Evolutionary conservation across 2,329 filamentous ascomycete species (phyloP), one percentile per base, ranked within the genome.

Genomic region (Rugonectria rugulosa): DNA sequence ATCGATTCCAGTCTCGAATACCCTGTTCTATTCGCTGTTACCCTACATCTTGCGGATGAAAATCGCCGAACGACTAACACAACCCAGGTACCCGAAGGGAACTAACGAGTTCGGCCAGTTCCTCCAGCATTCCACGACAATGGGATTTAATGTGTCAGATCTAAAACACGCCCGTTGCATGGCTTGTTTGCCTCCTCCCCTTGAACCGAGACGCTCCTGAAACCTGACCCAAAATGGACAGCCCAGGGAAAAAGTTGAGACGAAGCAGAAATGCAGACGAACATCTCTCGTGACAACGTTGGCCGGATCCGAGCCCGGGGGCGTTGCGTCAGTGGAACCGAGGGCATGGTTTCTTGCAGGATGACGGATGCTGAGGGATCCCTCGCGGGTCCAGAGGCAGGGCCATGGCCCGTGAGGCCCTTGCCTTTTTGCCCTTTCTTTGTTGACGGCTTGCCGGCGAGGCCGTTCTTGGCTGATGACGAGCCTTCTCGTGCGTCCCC

Each of bases 341-440:
- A n/a, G n/a, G n/a, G n/a, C n/a, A n/a, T n/a, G n/a, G n/a, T n/a
- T n/a, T n/a, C n/a, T n/a, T n/a, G n/a, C n/a, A n/a, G n/a, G n/a
- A n/a, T n/a, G n/a, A n/a, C n/a, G n/a, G n/a, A n/a, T n/a, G n/a
- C n/a, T n/a, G n/a, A n/a, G n/a, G n/a, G n/a, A n/a, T n/a, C n/a
- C n/a, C n/a, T n/a, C n/a, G n/a, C n/a, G n/a, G 29, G 29, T 6
- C 29, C 10, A 32, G 29, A 32, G 29, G 6, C 29, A n/a, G 23
- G 19, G 15, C 12, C 24, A 17, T 56, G 46, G 53, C 21, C 53
- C 53, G 53, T 56, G 53, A 34, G 46, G 11, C 41, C 52, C 52
- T 38, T 29, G 42, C n/a, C n/a, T n/a, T n/a, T n/a, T n/a, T n/a
- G n/a, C n/a, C n/a, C n/a, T n/a, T 36, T 15, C 29, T 14, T n/a